A percentile compares a stretch with the other conserved stretches of the same genome.
Conservation (phyloP, 129 eudicot genomes). For the Logfia minima region DNA sequence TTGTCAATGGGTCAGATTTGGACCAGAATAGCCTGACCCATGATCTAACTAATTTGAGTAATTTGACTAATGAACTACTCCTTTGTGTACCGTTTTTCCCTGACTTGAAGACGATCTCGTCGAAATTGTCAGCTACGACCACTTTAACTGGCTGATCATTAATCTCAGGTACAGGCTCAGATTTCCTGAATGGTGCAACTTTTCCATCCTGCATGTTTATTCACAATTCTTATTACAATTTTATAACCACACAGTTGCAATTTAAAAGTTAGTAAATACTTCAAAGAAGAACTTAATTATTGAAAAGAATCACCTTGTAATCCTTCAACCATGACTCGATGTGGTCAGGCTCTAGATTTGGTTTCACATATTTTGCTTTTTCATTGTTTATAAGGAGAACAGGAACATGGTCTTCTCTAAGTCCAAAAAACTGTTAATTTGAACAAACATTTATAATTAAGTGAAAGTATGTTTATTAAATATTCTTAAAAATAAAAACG, state of each 20-base stretch:
- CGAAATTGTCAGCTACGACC: constrained; percentile 72
- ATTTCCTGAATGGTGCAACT: constrained; percentile 64
- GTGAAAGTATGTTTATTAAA: neutral
- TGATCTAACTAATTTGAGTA: neutral
- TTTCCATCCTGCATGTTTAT: constrained; percentile 65
- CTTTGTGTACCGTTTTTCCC: constrained; percentile 69
- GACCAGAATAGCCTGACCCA: neutral
- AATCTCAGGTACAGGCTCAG: constrained; percentile 76
- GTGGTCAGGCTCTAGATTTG: constrained; percentile 74
- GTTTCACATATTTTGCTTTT: constrained; percentile 68
- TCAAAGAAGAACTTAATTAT: neutral
- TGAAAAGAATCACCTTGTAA: constrained; percentile 48
- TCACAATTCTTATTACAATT: neutral
- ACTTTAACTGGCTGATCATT: constrained; percentile 81
- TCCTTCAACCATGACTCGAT: constrained; percentile 78
- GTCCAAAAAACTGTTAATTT: constrained; percentile 64
- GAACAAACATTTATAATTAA: constrained; percentile 23
- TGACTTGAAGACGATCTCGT: constrained; percentile 71
- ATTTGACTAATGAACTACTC: constrained; percentile 10
- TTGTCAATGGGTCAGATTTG: too few species aligned
- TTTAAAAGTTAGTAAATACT: neutral
- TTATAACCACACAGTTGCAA: neutral
- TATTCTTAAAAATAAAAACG: neutral
- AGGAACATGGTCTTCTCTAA: constrained; percentile 77
- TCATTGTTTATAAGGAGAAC: constrained; percentile 57